phyloP scores from a whole-genome alignment of 140 eudicot genomes.

The Cichorium intybus region DNA sequence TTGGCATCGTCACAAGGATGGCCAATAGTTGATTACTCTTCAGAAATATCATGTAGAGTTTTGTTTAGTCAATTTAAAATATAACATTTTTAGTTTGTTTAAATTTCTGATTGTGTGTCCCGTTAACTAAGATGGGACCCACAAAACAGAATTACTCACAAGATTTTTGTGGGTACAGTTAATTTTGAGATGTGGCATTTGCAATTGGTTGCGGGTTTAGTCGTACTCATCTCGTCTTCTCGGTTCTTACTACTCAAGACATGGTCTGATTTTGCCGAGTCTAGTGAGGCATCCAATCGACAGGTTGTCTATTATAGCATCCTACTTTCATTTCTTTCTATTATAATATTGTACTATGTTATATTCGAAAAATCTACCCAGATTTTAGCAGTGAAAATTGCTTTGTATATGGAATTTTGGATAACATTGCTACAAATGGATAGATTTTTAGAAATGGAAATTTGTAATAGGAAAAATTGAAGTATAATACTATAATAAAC shows the following conservation, averaged over 20 bases:
- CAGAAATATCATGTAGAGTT: conserved; percentile 64
- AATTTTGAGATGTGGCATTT: conserved; percentile 72
- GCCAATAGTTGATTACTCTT: conserved; percentile 67
- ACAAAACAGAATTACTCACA: conserved; percentile 12
- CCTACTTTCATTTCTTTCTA: not conserved
- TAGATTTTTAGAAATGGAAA: not conserved
- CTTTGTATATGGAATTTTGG: not conserved
- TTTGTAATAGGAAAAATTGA: too few species aligned
- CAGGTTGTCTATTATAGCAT: conserved; percentile 42
- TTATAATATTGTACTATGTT: not conserved
- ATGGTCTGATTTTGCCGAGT: conserved; percentile 95
- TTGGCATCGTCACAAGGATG: conserved; percentile 69
- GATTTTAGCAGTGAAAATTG: not conserved
- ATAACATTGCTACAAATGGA: not conserved
- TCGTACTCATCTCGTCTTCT: conserved; percentile 66
- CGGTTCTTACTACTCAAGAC: conserved; percentile 66
- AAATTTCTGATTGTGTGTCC: conserved; percentile 12
- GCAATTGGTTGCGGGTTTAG: conserved; percentile 68
- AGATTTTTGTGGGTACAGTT: conserved; percentile 46
- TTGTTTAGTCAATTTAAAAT: not conserved
- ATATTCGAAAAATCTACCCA: not conserved
- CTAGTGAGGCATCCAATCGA: conserved; percentile 85
- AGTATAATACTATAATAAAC: not conserved
- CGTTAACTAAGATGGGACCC: conserved; percentile 13
- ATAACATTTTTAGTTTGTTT: not conserved